phyloP scores from a whole-genome alignment of 2,329 filamentous ascomycete species.

The Dothistroma pini region DNA sequence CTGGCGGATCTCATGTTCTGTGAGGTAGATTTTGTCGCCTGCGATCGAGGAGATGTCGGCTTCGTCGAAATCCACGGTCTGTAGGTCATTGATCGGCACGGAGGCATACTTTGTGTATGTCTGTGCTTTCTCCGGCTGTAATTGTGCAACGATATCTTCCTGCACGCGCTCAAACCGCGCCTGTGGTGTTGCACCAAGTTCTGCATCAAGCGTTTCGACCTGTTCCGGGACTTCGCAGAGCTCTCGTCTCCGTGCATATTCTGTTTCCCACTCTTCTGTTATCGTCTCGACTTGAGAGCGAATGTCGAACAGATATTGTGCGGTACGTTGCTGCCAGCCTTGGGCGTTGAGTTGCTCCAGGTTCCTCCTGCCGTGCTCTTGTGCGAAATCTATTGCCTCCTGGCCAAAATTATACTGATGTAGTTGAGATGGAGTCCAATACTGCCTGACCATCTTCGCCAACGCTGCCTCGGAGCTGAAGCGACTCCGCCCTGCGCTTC shows the following conservation, averaged over 20 bases:
- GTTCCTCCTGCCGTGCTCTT: constrained; percentile 20
- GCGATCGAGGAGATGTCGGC: constrained; percentile 17
- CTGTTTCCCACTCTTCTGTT: constrained; percentile 13
- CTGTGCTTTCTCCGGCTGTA: constrained; percentile 9
- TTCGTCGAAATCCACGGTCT: constrained; percentile 16
- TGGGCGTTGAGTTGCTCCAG: constrained; percentile 26
- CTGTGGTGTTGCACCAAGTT: constrained; percentile 10
- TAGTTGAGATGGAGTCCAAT: constrained; percentile 18
- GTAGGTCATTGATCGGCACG: constrained; percentile 18
- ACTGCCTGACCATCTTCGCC: constrained; percentile 24
- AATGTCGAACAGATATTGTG: constrained; percentile 21
- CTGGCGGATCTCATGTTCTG: constrained; percentile 25
- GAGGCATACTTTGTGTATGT: constrained; percentile 14
- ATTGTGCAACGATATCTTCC: constrained; percentile 12
- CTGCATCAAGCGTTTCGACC: constrained; percentile 8
- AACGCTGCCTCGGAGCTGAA: constrained; percentile 29
- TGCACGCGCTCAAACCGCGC: constrained; percentile 10
- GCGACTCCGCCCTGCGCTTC: constrained; percentile 22
- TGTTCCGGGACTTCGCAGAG: not conserved
- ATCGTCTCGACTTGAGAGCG: constrained; percentile 17
- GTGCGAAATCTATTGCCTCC: constrained; percentile 28
- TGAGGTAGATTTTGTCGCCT: constrained; percentile 15
- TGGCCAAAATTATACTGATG: constrained; percentile 20
- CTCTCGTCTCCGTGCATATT: constrained; percentile 12
- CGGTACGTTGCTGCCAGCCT: constrained; percentile 25